Percentiles rank a stretch among this genome's conserved stretches.
Conservation (phyloP, 192 early-diverging fungal species). For the Ambispora gerdemannii region DNA sequence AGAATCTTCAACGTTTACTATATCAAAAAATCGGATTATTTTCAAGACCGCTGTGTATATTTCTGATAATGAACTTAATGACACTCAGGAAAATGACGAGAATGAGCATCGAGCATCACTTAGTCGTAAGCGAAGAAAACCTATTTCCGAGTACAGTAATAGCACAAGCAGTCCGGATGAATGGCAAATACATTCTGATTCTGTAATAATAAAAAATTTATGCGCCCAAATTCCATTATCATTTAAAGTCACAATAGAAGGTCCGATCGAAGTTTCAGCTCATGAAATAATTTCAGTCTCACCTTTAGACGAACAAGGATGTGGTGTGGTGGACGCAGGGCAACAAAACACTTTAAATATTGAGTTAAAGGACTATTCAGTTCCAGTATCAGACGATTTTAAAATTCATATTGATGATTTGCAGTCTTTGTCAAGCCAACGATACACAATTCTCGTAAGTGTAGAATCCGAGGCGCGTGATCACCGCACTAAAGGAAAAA, state of each 20-base stretch:
- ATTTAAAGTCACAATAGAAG: constrained; percentile 69
- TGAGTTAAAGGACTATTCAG: constrained; percentile 56
- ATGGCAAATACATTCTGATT: constrained; percentile 37
- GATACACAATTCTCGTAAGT: constrained; percentile 60
- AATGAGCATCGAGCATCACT: constrained; percentile 3
- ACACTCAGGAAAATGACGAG: constrained; percentile 36
- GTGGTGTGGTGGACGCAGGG: constrained; percentile 58
- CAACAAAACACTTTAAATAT: constrained; percentile 55
- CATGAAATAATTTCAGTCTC: constrained; percentile 59
- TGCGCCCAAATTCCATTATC: constrained; percentile 59
- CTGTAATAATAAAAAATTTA: constrained; percentile 61
- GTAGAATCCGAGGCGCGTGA: constrained; percentile 51
- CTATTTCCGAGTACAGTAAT: no score
- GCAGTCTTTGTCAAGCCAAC: constrained; percentile 56
- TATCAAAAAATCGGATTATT: constrained; percentile 66
- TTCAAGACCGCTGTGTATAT: constrained; percentile 57
- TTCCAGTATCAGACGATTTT: constrained; percentile 73
- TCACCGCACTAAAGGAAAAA: constrained; percentile 34
- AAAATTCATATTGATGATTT: constrained; percentile 69
- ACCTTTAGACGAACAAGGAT: constrained; percentile 56
- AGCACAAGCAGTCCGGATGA: constrained; percentile 5
- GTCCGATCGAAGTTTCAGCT: constrained; percentile 70
- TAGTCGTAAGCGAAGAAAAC: constrained; percentile 4
- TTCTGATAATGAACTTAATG: constrained; percentile 53
- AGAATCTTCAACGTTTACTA: constrained; percentile 65